Evolutionary conservation across 352 stramenopile species (phyloP).

Genomic region (Peronospora farinosa): DNA sequence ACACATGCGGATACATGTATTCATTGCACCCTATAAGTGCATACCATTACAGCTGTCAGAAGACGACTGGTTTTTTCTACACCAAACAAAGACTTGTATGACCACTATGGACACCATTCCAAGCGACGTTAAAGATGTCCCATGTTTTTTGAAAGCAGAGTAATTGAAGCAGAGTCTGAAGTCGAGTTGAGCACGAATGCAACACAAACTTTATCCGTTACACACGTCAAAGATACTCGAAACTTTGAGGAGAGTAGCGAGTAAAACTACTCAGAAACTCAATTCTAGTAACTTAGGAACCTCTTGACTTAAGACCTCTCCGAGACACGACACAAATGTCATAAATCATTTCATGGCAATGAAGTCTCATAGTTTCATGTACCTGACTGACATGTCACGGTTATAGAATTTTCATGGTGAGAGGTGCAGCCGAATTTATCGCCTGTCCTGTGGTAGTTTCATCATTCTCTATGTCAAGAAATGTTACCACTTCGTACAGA

Average conservation of each 20-base stretch:
- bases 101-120: conserved; percentile 43
- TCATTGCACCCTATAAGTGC: conserved; percentile 63
- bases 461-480: not conserved
- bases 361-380: no score
- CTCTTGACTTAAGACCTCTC: no score
- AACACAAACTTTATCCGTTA: not conserved
- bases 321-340: no score
- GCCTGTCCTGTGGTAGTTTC: conserved; percentile 1
- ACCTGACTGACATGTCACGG: no score
- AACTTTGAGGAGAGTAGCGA: no score
- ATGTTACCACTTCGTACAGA: not conserved
- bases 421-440: no score
- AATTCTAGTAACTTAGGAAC: no score
- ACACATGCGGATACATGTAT: conserved; percentile 69
- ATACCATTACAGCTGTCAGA: conserved; percentile 57
- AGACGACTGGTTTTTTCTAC: conserved; percentile 59
- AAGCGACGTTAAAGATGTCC: no score
- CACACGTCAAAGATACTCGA: no score
- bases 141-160: not conserved
- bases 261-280: no score
- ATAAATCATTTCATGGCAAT: no score
- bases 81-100: conserved; percentile 56
- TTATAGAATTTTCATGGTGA: no score
- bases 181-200: not conserved
- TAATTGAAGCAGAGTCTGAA: not conserved